phyloP scores from a whole-genome alignment of 2,329 filamentous ascomycete genomes.

The Epichloe baconii region DNA sequence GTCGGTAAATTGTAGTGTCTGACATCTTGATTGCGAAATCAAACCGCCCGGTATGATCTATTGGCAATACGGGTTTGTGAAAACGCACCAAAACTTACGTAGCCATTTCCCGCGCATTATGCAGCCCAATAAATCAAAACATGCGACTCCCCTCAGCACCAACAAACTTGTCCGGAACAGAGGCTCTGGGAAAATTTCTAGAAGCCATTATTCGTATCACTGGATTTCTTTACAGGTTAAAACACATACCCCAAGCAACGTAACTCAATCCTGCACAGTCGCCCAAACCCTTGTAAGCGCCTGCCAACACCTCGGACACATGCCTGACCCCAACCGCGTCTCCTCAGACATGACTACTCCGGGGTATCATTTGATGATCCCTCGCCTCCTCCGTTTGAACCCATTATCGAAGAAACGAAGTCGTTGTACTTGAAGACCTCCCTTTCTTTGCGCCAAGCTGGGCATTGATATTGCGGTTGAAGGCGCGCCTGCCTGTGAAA shows the following conservation, averaged over 20 bases:
- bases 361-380: conserved; percentile 15
- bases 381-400: conserved; percentile 30
- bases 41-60: too few species aligned
- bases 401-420: conserved; percentile 62
- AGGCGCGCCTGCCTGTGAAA: conserved; percentile 73
- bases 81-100: too few species aligned
- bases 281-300: background rate
- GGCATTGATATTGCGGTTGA: conserved; percentile 49
- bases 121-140: background rate
- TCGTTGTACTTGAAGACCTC: conserved; percentile 93
- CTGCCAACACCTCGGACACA: background rate
- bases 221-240: background rate
- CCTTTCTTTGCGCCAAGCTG: conserved; percentile 46
- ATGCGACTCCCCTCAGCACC: background rate
- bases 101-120: too few species aligned
- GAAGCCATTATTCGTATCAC: background rate
- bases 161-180: too few species aligned
- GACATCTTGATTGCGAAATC: too few species aligned
- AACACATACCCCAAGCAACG: background rate
- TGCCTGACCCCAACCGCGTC: too few species aligned
- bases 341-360: conserved; percentile 8
- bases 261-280: background rate
- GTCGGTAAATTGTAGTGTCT: too few species aligned
- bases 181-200: background rate
- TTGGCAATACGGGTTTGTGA: too few species aligned